Evolutionary conservation across 257 asterid genomes (phyloP), one percentile per base, ranked within the genome.

Genomic region (Solanum peruvianum): DNA sequence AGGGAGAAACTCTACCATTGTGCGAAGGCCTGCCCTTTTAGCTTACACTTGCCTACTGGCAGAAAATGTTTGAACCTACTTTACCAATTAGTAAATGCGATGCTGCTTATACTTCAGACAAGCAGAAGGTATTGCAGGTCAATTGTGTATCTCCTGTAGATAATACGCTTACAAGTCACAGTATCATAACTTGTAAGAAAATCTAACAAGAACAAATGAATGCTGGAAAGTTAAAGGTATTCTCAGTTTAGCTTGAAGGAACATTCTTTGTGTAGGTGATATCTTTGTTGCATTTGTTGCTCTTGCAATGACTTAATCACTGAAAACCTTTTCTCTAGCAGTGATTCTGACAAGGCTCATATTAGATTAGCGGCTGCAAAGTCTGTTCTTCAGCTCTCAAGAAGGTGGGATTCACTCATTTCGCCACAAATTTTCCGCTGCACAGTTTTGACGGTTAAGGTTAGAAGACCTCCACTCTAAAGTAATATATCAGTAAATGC

Each of bases 371-470:
- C 98, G 86, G 97, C 98, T 41, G 98, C 99, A 77, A 96, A 95
- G 91, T 91, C 98, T 18, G 93, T 96, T 86, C 95, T 96, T 84
- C 91, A 91, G 90, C 98, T 96, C 86, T 93, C 99, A 88, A 94
- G 95, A 91, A 96, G 93, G 91, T 96, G 99, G 99, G 99, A 96
- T 93, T 91, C 93, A 92, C 95, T 95, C 88, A 93, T 96, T 80
- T 92, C 95, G 78, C 96, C 98, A 45, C 92, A 89, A 85, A 90
- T 95, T 87, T 96, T 94, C 91, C 94, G 89, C 88, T 87, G 89
- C 87, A 93, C 99, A 29, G 88, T 96, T 87, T 89, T 90, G 90
- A 88, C 87, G 82, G 93, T 95, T 88, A 95, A 93, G 99, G 98
- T 96, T 87, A 77, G 93, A 82, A 44, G 85, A 86, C 62, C 82